These are phyloP conservation scores for Talaromyces ruber DNA, from an alignment of 495 filamentous ascomycete genomes.

Conservation along the genomic window DNA sequence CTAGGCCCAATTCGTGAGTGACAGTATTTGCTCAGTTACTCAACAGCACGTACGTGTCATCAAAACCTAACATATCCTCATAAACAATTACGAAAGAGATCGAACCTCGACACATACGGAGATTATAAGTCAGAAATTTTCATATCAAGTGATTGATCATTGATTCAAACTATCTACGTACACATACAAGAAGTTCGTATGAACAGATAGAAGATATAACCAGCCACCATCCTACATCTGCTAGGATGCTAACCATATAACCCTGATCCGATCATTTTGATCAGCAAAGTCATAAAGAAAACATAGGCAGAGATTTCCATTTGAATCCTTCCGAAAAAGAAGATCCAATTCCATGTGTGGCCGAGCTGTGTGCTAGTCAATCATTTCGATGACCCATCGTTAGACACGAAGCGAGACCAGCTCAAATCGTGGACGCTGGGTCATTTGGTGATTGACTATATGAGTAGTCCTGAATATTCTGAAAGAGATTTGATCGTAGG, in stretches of 20 bases:
- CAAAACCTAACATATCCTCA: no score
- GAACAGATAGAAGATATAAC: neutral
- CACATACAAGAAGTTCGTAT: neutral
- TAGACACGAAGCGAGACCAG: neutral
- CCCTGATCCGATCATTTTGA: neutral
- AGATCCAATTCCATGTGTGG: neutral
- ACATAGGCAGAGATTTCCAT: neutral
- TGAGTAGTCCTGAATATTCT: neutral
- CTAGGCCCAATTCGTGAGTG: no score
- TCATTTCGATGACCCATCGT: neutral
- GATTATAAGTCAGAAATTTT: neutral
- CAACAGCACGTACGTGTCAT: no score
- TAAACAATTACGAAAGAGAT: no score
- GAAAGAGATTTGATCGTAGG: neutral
- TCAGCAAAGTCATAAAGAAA: neutral
- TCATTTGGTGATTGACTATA: neutral
- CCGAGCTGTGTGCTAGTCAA: neutral
- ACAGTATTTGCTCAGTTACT: no score
- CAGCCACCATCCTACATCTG: neutral
- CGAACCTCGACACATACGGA: neutral
- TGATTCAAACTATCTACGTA: neutral
- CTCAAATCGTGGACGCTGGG: slow-evolving; percentile 3
- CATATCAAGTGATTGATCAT: neutral
- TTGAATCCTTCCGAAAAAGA: neutral
- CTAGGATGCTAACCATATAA: neutral